These are phyloP conservation scores for Aspergillus ustus DNA, from an alignment of 2,329 filamentous ascomycete genomes.

Conservation along the genomic window DNA sequence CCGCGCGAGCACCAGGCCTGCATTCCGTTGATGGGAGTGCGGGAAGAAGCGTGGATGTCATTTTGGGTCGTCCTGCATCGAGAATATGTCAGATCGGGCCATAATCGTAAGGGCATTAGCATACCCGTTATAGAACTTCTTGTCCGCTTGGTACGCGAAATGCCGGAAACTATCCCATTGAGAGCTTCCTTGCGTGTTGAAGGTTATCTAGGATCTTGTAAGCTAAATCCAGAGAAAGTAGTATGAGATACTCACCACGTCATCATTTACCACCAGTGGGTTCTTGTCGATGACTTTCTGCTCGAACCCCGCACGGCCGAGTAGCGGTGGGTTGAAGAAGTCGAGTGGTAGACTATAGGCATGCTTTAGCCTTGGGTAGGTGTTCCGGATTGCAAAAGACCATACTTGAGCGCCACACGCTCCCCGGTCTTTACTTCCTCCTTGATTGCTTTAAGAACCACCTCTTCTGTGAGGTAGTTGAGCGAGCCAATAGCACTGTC, in stretches of 20 bases:
- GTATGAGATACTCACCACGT: neutral
- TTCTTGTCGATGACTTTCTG: neutral
- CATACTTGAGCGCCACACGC: neutral
- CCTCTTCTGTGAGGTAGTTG: neutral
- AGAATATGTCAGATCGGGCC: no score
- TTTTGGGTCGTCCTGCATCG: neutral
- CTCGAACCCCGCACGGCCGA: neutral
- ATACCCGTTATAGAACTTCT: neutral
- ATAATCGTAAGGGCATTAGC: no score
- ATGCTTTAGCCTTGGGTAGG: neutral
- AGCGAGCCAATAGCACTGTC: neutral
- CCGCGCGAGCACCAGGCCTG: neutral
- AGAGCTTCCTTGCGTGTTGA: neutral
- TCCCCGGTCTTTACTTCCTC: neutral
- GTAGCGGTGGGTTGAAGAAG: neutral
- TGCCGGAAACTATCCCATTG: neutral
- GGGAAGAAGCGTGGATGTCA: neutral
- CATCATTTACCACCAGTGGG: neutral
- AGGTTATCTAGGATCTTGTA: neutral
- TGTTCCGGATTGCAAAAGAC: accelerated
- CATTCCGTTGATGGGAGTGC: neutral
- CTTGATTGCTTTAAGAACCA: neutral
- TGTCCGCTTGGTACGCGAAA: neutral
- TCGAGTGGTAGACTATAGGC: neutral
- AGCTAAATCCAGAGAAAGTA: neutral